Evolutionary conservation across 345 rosid genomes (phyloP).

Genomic region (Anastatica hierochuntica): DNA sequence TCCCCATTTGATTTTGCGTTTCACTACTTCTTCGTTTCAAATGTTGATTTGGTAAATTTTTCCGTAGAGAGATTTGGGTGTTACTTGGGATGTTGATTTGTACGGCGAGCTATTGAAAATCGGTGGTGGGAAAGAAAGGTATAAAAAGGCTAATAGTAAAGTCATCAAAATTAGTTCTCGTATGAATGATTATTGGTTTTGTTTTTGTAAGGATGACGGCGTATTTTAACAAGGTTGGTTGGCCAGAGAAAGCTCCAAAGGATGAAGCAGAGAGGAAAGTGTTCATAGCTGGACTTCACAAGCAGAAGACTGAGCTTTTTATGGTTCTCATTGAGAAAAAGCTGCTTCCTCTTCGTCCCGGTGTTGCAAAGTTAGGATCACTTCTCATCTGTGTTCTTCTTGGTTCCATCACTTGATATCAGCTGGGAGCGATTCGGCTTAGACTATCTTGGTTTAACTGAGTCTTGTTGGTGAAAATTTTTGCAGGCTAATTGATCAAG

Average conservation of each 20-base stretch:
- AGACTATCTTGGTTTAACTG: too few relatives aligned
- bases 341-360: slow-evolving; percentile 81
- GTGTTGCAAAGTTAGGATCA: slow-evolving; percentile 66
- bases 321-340: slow-evolving; percentile 87
- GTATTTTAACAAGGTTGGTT: slow-evolving; percentile 74
- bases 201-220: slow-evolving; percentile 71
- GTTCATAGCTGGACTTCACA: slow-evolving; percentile 86
- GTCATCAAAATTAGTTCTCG: not conserved
- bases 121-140: slow-evolving; percentile 97
- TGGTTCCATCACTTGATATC: not conserved
- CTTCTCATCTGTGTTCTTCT: not conserved
- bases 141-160: not conserved
- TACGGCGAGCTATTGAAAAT: slow-evolving; percentile 89
- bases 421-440: too few relatives aligned
- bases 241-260: slow-evolving; percentile 91
- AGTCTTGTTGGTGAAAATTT: not conserved
- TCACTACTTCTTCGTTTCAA: not conserved
- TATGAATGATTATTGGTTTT: not conserved
- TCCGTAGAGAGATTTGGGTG: slow-evolving; percentile 61
- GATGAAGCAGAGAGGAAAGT: slow-evolving; percentile 76
- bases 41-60: not conserved
- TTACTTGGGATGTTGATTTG: slow-evolving; percentile 87
- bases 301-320: slow-evolving; percentile 76
- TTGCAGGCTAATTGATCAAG: slow-evolving; percentile 82
- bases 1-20: not conserved